Percentiles rank a stretch among this genome's conserved stretches.
phyloP scores from a whole-genome alignment of 1,284 basidiomycete species.

The Ceratobasidium sp. region DNA sequence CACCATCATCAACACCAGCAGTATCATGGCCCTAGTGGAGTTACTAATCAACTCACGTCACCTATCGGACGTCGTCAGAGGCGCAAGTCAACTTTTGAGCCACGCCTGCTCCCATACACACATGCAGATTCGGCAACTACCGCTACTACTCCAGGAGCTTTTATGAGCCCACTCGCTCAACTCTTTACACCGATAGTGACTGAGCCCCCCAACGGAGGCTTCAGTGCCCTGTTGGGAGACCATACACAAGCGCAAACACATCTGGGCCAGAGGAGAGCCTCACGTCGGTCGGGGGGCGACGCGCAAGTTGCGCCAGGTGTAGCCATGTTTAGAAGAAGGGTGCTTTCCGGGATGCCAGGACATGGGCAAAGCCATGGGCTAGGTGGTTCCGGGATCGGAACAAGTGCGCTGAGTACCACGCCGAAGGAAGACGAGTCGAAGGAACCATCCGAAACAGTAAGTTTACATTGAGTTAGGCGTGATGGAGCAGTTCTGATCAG shows the following conservation, averaged over 20 bases:
- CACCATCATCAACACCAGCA: too few species aligned
- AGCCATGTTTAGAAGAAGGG: slow-evolving; percentile 22
- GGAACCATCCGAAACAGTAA: slow-evolving; percentile 33
- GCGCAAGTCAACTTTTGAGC: slow-evolving; percentile 33
- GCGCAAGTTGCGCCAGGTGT: slow-evolving; percentile 36
- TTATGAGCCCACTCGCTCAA: slow-evolving; percentile 73
- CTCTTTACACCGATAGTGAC: slow-evolving; percentile 70
- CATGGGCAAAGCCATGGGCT: too few species aligned
- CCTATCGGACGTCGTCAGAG: background rate
- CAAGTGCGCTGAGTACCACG: slow-evolving; percentile 37
- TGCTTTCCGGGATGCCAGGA: slow-evolving; percentile 2
- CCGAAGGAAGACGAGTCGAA: slow-evolving; percentile 12
- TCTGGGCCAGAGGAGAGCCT: slow-evolving; percentile 25
- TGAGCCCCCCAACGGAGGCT: slow-evolving; percentile 25
- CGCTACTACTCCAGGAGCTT: slow-evolving; percentile 1
- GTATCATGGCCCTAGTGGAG: background rate
- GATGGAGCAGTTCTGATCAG: background rate
- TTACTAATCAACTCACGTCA: slow-evolving; percentile 21
- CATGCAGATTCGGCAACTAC: background rate
- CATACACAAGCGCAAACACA: background rate
- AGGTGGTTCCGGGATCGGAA: background rate
- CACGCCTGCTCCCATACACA: slow-evolving; percentile 19
- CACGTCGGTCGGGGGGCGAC: slow-evolving; percentile 21
- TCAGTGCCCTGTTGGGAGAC: background rate
- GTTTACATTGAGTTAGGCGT: background rate